phyloP scores from a whole-genome alignment of 306 rosid species.

The Trifolium repens region DNA sequence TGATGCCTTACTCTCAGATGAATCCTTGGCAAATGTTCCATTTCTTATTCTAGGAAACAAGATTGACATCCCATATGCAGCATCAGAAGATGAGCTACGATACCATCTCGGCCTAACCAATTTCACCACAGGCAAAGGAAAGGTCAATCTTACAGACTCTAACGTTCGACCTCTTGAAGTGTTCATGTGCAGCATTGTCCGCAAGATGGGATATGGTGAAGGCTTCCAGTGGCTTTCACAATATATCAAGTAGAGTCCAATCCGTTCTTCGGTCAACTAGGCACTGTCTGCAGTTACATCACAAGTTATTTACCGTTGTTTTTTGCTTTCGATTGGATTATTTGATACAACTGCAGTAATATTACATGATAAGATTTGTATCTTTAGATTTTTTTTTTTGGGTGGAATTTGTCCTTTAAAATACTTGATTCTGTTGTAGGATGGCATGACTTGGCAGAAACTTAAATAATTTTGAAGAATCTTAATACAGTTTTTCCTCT shows the following conservation, averaged over 20 bases:
- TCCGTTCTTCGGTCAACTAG: constrained; percentile 38
- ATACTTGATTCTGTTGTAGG: constrained; percentile 46
- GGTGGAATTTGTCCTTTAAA: constrained; percentile 38
- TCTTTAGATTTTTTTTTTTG: constrained; percentile 34
- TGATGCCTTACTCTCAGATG: constrained; percentile 75
- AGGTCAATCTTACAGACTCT: constrained; percentile 65
- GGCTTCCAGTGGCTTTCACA: constrained; percentile 92
- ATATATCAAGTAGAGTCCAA: constrained; percentile 67
- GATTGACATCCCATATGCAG: constrained; percentile 82
- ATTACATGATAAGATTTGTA: constrained; percentile 45
- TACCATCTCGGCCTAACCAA: constrained; percentile 72
- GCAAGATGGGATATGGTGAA: constrained; percentile 88
- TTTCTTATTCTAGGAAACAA: constrained; percentile 84
- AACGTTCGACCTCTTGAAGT: constrained; percentile 82
- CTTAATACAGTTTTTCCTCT: constrained; percentile 25
- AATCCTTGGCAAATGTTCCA: constrained; percentile 68
- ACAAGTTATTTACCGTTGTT: constrained; percentile 39
- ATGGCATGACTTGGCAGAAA: constrained; percentile 38
- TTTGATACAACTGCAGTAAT: constrained; percentile 48
- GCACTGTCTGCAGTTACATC: constrained; percentile 48
- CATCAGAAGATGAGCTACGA: constrained; percentile 85
- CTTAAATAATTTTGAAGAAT: constrained; percentile 42
- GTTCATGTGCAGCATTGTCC: constrained; percentile 92
- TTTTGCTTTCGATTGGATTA: constrained; percentile 45
- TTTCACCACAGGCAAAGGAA: constrained; percentile 86